Evolutionary conservation across 2,329 filamentous ascomycete species (phyloP), one percentile per base, ranked within the genome.

Genomic region (Apiospora malaysiana): DNA sequence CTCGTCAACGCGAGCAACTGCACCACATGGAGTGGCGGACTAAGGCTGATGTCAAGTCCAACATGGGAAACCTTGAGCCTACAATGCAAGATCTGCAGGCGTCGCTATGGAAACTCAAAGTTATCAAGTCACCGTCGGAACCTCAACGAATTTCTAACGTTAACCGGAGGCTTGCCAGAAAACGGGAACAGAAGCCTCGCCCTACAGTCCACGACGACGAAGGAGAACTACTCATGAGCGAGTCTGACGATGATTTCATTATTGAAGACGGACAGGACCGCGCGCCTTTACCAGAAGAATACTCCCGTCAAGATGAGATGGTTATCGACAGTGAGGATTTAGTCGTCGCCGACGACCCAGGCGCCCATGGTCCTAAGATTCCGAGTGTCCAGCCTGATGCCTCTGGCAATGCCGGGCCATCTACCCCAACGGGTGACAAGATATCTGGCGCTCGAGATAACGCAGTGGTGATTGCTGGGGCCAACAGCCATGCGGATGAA

Each of bases 41-140:
- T 9, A 81, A 83, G 27, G 75, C 80, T 0, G 85, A 90, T 18
- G 77, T 96, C 18, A 81, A 84, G 37, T 82, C 80, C 7, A 88
- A 90, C 75, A 90, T 90, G 67, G 80, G 82, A 14, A 86, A 82
- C 46, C 82, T 97, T 70, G 90, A 95, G 71, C 82, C 84, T 5
- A 94, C 86, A 4, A 81, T 97, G 0, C 86, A 88, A 46, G 87
- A 92, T 70, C 87, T 88, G 67, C 83, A 91, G 75, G 80, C 88
- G 49, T 78, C 85, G 10, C 76, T 77, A 9, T 91, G 88, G 88
- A 77, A 83, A 3, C 82, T 87, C n/a, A 74, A 78, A 8, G 74
- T 87, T 32, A 80, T 90, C 5, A 79, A 81, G 49, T 82, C 82
- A 23, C 82, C 75, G 5, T 69, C 81, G 18, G 81, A 81, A 66